Base-by-base conservation (phyloP, 139 green algal genomes). In the Zygnema circumcarinatum region DNA sequence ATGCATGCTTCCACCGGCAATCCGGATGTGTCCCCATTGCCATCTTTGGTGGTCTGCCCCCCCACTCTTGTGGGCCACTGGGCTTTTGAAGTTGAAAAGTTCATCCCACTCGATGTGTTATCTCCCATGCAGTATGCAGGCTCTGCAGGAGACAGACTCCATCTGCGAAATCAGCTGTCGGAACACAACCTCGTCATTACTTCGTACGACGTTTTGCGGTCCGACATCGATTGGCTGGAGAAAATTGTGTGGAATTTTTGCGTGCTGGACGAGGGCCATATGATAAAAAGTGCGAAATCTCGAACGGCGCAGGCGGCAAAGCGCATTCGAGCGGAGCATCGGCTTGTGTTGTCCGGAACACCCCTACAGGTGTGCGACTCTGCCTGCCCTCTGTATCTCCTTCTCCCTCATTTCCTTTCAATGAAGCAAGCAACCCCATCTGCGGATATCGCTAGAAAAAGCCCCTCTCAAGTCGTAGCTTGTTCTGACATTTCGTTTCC, bases 211-310 rank as follows among this genome's bases (percentile, higher is more conserved):
- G 81, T 92, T 11, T 83, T 98, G 79, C 92, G 95, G 0, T 79
- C 92, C 2, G 97, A 99, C 56, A 87, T 95, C 7, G 93, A 96
- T 1, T 40, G 38, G 52, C 38, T 91, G 33, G 67, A 38, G 32
- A 69, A 33, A 0, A 32, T 89, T 32, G 67, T 79, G 21, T 99
- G 95, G 95, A 67, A 94, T 25, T 99, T 99, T 91, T 95, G 90
- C 69, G 91, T 98, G 29, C 93, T 98, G 88, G 97, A 99, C 81
- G 97, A 99, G 92, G 97, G 97, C 0, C 97, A 99, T 91, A 90
- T 97, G 38, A 97, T 99, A 79, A 94, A 95, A 89, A 98, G 95
- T 93, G 91, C 95, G 3, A 95, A 96, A 85, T 92, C 92, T 31
- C 93, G 94, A 62, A 76, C 97, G 20, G 91, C 94, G 11, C 79